Base-by-base conservation (phyloP, 352 stramenopile species). In the Sclerospora graminicola region DNA sequence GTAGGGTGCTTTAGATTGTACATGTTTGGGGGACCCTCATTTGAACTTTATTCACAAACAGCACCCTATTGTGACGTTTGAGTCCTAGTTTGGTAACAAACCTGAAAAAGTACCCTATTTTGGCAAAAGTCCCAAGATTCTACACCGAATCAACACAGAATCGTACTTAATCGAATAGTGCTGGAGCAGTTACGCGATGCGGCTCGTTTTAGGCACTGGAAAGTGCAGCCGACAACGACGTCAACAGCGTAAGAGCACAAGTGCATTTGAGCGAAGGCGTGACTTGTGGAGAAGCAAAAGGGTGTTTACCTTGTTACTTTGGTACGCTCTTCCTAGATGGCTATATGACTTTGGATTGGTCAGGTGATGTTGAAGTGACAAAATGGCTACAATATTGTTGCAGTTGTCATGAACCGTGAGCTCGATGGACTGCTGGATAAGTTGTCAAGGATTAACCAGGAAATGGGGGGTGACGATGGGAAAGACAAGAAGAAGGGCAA, bases 401-500 rank as follows among this genome's bases (percentile, higher is more conserved):
- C 5, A 38, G 16, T 39, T 28, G 55, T 28, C 29, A 85, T 85
- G 75, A 85, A 71, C 51, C 66, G 75, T 56, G 75, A 89, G 45
- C 66, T 89, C 29, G 71, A 92, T 77, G 73, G 65, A 14, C 50
- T 89, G 32, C 53, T 90, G 45, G 63, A 73, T 62, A 89, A 82
- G 45, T 43, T 89, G 48, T 65, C 66, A 2, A 65, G 75, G 31
- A 80, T 92, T 49, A 85, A 92, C 49, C 63, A 81, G 26, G 73
- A 90, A 39, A 88, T 89, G 73, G 71, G 73, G 14, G 73, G 78
- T 3, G 63, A 86, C 6, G 76, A 89, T 16, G 61, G 71, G 24
- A 78, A 78, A 40, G 65, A 74, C 48, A 84, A 86, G 45, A 72
- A 74, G 32, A 80, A 60, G 37, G 71, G 76, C 39, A 76, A 80